Base-by-base conservation (phyloP, 371 early-diverging fungal species). In the Syncephalis plumigaleata region DNA sequence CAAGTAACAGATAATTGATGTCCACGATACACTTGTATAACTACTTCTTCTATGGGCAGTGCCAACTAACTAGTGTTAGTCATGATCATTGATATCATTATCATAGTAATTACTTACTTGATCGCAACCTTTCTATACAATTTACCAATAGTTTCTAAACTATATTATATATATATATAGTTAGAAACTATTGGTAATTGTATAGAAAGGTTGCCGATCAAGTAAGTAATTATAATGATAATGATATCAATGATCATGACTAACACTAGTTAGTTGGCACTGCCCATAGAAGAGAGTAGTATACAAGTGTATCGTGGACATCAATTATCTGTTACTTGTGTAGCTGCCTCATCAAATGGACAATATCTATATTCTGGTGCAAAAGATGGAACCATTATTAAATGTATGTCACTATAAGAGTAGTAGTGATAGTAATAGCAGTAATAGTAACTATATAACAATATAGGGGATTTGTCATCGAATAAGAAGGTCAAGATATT, bases 371-470 rank as follows among this genome's bases (percentile, higher is more conserved):
- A 83, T 62, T 80, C 89, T 36, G 88, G 80, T 15, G 81, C 85
- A 18, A 93, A 93, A 64, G 94, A 91, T 59, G 86, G 83, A 23
- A 69, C 75, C 17, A 82, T 92, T 48, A 73, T 81, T 51, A 86
- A 89, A 67, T 90, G 87, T 80, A 74, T 68, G n/a, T n/a, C n/a
- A n/a, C n/a, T n/a, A n/a, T n/a, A n/a, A n/a, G n/a, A n/a, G n/a
- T n/a, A n/a, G n/a, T n/a, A n/a, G n/a, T n/a, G n/a, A n/a, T n/a
- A n/a, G n/a, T n/a, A n/a, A n/a, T n/a, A n/a, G n/a, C n/a, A n/a
- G n/a, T n/a, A n/a, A n/a, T 48, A 20, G 23, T n/a, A n/a, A n/a
- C n/a, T n/a, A n/a, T n/a, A n/a, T n/a, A n/a, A n/a, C n/a, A n/a
- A 17, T 43, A 8, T 54, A 70, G 78, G 80, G 81, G 70, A 76